Evolutionary conservation across 2,329 filamentous ascomycete species (phyloP).

Genomic region (Ophiostoma ips): DNA sequence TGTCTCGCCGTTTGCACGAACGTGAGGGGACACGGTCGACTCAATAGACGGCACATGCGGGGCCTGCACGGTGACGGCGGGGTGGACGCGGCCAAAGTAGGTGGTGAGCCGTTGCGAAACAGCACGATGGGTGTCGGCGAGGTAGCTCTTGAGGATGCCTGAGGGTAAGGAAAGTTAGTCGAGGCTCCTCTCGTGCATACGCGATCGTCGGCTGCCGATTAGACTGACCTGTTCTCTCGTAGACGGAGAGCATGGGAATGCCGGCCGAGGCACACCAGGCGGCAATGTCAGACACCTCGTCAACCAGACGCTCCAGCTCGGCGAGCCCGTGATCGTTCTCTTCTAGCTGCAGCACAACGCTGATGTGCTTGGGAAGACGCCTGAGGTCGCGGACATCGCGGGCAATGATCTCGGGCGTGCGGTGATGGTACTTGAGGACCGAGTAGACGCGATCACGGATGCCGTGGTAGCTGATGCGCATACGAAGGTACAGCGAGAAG

Average conservation of each 20-base stretch:
- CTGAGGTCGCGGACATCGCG: slow-evolving; percentile 66
- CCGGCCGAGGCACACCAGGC: slow-evolving; percentile 89
- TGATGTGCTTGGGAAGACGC: slow-evolving; percentile 72
- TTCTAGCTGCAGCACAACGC: slow-evolving; percentile 67
- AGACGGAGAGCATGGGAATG: slow-evolving; percentile 76
- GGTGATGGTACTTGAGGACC: slow-evolving; percentile 87
- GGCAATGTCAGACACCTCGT: slow-evolving; percentile 80
- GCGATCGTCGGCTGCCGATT: neutral
- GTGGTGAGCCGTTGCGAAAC: slow-evolving; percentile 67
- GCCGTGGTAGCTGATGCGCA: slow-evolving; percentile 66
- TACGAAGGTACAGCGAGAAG: slow-evolving; percentile 78
- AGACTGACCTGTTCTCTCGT: slow-evolving; percentile 70
- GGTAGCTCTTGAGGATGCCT: slow-evolving; percentile 83
- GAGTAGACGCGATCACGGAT: slow-evolving; percentile 65
- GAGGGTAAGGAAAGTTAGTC: neutral
- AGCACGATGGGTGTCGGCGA: slow-evolving; percentile 68
- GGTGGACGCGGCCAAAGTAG: slow-evolving; percentile 71
- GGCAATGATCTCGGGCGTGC: slow-evolving; percentile 81
- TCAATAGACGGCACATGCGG: slow-evolving; percentile 52
- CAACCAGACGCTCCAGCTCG: slow-evolving; percentile 69
- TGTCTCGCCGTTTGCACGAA: slow-evolving; percentile 18
- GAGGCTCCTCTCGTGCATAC: no score
- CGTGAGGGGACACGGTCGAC: slow-evolving; percentile 26
- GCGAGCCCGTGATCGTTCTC: slow-evolving; percentile 54
- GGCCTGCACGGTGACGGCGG: slow-evolving; percentile 57